Base-by-base conservation (phyloP, 176 grass and related monocot genomes). In the Oryza glaberrima region DNA sequence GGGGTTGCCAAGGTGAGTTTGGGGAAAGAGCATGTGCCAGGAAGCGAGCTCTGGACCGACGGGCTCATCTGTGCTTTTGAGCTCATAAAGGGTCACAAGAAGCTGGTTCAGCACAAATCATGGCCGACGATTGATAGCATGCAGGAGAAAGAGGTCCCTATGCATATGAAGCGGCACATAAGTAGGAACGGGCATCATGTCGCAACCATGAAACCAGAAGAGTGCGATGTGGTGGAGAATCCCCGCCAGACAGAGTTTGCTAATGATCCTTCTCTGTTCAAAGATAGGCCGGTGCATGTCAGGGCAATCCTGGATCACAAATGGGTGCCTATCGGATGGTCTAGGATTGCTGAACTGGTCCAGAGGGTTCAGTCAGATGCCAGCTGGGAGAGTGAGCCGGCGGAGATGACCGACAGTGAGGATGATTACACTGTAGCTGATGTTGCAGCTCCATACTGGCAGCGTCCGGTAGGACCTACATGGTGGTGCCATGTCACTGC, bases 401-500 rank as follows among this genome's bases (percentile, higher is more conserved):
- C 36, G 52, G 84, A 88, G 67, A 63, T 94, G 3, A 90, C 70
- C 7, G 91, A 94, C 11, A 92, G 84, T 6, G 93, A 96, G 81
- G 96, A 99, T 34, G 94, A 94, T 81, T 99, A 94, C 26, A 96
- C 93, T 0, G 96, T 99, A 30, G 96, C 96, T 70, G 96, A 96
- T 67, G 86, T 99, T 85, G 96, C 91, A 2, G 82, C 94, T 77
- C 96, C 96, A 60, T 99, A 96, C 38, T 99, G 94, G 96, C 93
- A 96, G 69, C 88, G 84, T 22, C 96, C 94, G 3, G 88, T 67
- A 25, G 96, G 94, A 10, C 94, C 96, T 79, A 99, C 94, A 51
- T 99, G 96, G 96, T 99, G 96, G 96, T 91, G 92, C 67, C 96
- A 99, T 79, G 93, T 99, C 9, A 83, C 82, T 9, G 91, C 94